Conservation (phyloP, 768 basidiomycete genomes). For the Auricularia cornea region DNA sequence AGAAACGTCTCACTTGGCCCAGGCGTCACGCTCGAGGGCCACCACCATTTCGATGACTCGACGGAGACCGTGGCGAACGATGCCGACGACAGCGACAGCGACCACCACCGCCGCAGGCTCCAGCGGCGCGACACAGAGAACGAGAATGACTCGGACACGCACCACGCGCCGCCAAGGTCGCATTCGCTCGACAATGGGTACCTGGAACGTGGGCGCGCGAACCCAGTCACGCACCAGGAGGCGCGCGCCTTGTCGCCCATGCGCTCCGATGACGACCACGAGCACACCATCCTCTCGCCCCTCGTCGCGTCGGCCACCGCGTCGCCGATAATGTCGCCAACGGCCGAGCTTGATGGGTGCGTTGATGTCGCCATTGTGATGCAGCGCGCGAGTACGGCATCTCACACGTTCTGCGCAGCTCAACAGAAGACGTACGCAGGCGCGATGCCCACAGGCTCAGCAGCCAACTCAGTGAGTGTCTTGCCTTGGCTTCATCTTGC, state of each 20-base stretch:
- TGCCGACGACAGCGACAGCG: background rate
- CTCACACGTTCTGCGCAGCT: background rate
- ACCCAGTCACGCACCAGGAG: background rate
- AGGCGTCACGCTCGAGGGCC: slow-evolving; percentile 36
- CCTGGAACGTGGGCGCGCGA: background rate
- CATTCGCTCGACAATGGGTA: background rate
- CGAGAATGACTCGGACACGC: no score
- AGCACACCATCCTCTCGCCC: background rate
- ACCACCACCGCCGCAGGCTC: background rate
- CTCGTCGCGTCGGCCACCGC: background rate
- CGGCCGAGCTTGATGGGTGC: background rate
- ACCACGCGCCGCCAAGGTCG: background rate
- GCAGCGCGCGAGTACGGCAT: background rate
- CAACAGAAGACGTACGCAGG: background rate
- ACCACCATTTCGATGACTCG: slow-evolving; percentile 15
- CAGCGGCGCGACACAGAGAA: background rate
- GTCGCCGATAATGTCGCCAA: background rate
- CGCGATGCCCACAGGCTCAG: background rate
- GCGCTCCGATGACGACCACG: background rate
- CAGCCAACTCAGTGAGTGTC: background rate
- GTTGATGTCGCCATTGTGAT: background rate
- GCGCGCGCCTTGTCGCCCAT: background rate
- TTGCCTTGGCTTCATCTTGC: background rate
- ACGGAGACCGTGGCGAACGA: background rate
- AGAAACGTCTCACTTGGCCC: slow-evolving; percentile 45